A percentile compares a stretch with the other conserved stretches of the same genome.
Conservation (phyloP, 768 basidiomycete genomes). For the Pulveroboletus ravenelii region DNA sequence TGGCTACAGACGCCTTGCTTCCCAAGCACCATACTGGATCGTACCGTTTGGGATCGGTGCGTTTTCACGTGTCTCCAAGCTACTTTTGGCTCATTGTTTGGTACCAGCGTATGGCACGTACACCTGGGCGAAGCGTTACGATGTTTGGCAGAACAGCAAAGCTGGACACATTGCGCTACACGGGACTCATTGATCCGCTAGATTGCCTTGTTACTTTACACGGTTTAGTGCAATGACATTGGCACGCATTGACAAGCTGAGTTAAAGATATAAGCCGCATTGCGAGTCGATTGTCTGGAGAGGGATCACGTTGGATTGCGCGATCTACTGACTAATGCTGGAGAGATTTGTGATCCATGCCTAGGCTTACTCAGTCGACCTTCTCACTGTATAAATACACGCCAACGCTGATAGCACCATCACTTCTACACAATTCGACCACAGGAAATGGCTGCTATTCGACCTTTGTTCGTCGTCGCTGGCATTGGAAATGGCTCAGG, state of each 20-base stretch:
- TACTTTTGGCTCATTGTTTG: background rate
- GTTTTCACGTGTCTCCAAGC: conserved; percentile 26
- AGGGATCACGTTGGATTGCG: conserved; percentile 4
- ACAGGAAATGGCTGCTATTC: conserved; percentile 30
- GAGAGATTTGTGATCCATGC: conserved; percentile 9
- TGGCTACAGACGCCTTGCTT: conserved; percentile 72
- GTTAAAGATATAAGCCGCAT: background rate
- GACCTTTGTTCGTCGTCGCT: conserved; percentile 55
- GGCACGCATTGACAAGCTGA: conserved; percentile 3
- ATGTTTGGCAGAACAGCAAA: conserved; percentile 71
- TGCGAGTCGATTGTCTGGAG: background rate
- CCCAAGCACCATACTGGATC: conserved; percentile 72
- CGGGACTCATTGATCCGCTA: conserved; percentile 20
- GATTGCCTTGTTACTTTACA: conserved; percentile 11
- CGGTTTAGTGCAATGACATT: conserved; percentile 13
- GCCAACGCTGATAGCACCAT: background rate
- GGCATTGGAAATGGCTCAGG: conserved; percentile 45
- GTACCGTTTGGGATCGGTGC: conserved; percentile 74
- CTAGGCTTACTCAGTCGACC: conserved; percentile 14
- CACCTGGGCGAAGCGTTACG: conserved; percentile 69
- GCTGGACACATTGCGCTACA: conserved; percentile 65
- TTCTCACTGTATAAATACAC: conserved; percentile 11
- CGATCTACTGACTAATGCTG: conserved; percentile 5
- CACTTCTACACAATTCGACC: background rate
- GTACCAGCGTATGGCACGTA: conserved; percentile 69